Evolutionary conservation across 208 protist genomes (phyloP), one percentile per base, ranked within the genome.

Genomic region (Trypanosoma brucei): DNA sequence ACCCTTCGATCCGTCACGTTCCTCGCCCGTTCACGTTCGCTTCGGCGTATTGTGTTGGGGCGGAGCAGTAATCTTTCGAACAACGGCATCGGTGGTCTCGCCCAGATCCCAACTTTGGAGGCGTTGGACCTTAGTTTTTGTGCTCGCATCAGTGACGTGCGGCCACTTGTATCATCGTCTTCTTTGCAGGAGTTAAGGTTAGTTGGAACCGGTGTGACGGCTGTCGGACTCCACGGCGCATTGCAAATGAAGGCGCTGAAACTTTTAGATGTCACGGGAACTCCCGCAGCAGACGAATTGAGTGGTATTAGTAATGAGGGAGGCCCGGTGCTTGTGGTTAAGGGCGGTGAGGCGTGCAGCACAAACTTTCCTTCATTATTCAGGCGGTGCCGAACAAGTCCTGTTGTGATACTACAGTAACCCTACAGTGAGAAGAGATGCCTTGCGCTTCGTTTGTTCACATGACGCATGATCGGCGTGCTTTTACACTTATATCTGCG

Each of bases 71-170:
- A 68, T 31, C 54, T 91, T 49, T 58, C 45, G 55, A 62, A 80
- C 70, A 62, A 50, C 7, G 55, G 66, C 38, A 50, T 70, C 76
- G 0, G 44, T 40, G 46, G 54, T 9, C 3, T 70, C 77, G 6
- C 59, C 40, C 54, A 55, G 37, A 69, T 69, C 44, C 31, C 35
- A 13, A 59, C 58, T 35, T 57, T 91, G 38, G 75, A 86, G 61
- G 65, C 57, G 64, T 39, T 91, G 34, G 70, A 85, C 62, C 44
- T 91, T 40, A 75, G 70, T 34, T 79, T 83, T 55, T 74, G 72
- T 46, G 31, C 61, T 4, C 65, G 72, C 54, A 75, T 91, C 45
- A 77, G 72, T 44, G 65, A 80, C 57, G 72, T 86, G n/a, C 68
- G 42, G 3, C 72, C 55, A n/a, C 68, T 91, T 44, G 55, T 53